These are phyloP conservation scores for Lasiodiplodia gonubiensis DNA, from an alignment of 2,329 filamentous ascomycete genomes.

Conservation along the genomic window DNA sequence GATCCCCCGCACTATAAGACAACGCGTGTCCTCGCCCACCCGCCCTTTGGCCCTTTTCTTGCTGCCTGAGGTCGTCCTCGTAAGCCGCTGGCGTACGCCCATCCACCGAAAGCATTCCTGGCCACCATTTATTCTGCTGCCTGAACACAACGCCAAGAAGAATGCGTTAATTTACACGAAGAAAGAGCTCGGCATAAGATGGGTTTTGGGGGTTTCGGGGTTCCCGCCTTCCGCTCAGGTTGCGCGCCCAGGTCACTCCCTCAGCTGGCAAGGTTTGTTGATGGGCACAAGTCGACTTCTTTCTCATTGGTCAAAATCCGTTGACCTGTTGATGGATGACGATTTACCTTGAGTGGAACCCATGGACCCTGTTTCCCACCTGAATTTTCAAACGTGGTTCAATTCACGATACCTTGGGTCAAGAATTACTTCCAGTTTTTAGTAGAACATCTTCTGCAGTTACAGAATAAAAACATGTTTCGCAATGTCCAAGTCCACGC, in stretches of 20 bases:
- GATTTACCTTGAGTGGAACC: not conserved
- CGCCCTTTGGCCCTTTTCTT: not conserved
- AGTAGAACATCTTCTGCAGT: not conserved
- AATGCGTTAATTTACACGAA: not conserved
- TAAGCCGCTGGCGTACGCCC: constrained; percentile 4
- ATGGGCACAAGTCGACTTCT: too few species aligned
- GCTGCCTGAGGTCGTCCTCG: constrained; percentile 5
- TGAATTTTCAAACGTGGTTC: too few species aligned
- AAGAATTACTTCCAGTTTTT: not conserved
- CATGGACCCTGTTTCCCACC: not conserved
- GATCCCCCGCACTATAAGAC: not conserved
- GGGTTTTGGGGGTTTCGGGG: not conserved
- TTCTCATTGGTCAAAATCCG: not conserved
- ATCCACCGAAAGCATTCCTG: not conserved
- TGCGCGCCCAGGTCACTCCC: too few species aligned
- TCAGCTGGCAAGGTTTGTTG: too few species aligned
- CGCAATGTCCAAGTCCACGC: not conserved
- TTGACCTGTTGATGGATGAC: too few species aligned
- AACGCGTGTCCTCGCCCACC: constrained; percentile 1
- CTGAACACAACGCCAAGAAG: constrained; percentile 6
- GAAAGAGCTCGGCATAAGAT: not conserved
- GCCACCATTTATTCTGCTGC: constrained; percentile 15
- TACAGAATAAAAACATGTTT: not conserved
- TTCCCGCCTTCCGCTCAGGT: not conserved
- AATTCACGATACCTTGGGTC: not conserved